Evolutionary conservation across 768 basidiomycete species (phyloP), one percentile per base, ranked within the genome.

Genomic region (Mycena leptocephala): DNA sequence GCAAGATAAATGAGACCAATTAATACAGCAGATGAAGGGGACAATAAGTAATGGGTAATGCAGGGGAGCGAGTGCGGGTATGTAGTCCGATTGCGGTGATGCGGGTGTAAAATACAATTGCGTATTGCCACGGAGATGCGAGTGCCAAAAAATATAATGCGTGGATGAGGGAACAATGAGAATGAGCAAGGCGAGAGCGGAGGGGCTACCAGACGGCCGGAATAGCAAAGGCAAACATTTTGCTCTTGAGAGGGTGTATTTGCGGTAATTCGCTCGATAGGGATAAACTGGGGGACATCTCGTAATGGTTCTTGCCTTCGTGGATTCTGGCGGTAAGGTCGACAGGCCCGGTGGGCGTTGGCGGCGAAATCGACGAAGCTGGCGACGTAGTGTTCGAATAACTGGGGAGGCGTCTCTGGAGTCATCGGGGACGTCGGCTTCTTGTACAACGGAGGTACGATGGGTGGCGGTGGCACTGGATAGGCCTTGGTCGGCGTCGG

Each of bases 161-260:
- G 43, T 20, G 73, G 74, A 58, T 22, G 18, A 80, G 72, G 35
- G 41, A 75, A 70, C 71, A 74, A 71, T 64, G 78, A 81, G 78
- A 79, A 78, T 66, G 56, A 66, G 59, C 71, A 73, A 63, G 82
- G 81, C 33, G 46, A 66, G 35, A 26, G 14, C 13, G 80, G n/a
- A n/a, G 61, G 75, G 78, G 81, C 87, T 88, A 94, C 93, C 93
- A 94, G 24, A 87, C 86, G 1, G 92, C 86, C 0, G 92, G 91
- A 1, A 89, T 85, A 14, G 93, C 93, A 75, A 90, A 89, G 0
- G 93, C 92, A 55, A 93, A 94, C 88, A 93, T 93, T 81, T 92
- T 91, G 8, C 82, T 81, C 82, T 93, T 93, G 56, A 91, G 84
- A 0, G 89, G 89, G 68, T 90, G 87, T 24, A 84, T 78, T 32